phyloP scores from a whole-genome alignment of 352 stramenopile species.

The Phytophthora cactorum region DNA sequence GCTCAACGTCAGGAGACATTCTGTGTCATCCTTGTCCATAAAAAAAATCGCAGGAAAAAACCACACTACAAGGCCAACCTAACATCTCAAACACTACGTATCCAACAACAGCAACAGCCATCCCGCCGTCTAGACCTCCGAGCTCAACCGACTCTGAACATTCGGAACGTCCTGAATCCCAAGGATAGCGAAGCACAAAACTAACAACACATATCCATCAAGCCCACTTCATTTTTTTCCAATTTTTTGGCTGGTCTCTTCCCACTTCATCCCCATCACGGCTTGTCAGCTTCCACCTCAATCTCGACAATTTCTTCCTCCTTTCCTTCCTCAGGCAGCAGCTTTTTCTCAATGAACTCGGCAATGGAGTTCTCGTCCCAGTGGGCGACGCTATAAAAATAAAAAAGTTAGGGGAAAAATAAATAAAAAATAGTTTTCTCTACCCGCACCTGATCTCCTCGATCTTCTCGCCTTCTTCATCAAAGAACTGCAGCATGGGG shows the following conservation, averaged over 20 bases:
- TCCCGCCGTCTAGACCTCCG: background rate
- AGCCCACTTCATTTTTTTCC: conserved; percentile 12
- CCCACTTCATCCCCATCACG: conserved; percentile 7
- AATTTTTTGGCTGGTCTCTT: background rate
- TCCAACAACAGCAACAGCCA: background rate
- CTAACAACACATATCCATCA: conserved; percentile 4
- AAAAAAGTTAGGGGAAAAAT: conserved; percentile 11
- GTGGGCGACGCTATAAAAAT: conserved; percentile 55
- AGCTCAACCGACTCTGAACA: conserved; percentile 21
- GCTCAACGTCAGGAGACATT: conserved; percentile 31
- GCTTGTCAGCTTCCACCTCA: conserved; percentile 31
- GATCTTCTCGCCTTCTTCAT: conserved; percentile 50
- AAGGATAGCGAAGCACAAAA: conserved; percentile 9
- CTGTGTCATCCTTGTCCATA: conserved; percentile 36
- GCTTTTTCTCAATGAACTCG: conserved; percentile 73
- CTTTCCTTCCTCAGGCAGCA: conserved; percentile 38
- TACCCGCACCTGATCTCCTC: conserved; percentile 67
- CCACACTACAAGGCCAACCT: conserved; percentile 57
- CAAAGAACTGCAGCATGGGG: conserved; percentile 72
- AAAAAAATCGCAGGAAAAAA: conserved; percentile 45
- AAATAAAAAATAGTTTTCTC: background rate
- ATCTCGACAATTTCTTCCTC: conserved; percentile 30
- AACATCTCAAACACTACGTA: conserved; percentile 26
- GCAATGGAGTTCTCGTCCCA: conserved; percentile 80
- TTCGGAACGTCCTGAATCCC: conserved; percentile 21